Evolutionary conservation across 257 asterid species (phyloP), one percentile per base, ranked within the genome.

Genomic region (Ballota nigra): DNA sequence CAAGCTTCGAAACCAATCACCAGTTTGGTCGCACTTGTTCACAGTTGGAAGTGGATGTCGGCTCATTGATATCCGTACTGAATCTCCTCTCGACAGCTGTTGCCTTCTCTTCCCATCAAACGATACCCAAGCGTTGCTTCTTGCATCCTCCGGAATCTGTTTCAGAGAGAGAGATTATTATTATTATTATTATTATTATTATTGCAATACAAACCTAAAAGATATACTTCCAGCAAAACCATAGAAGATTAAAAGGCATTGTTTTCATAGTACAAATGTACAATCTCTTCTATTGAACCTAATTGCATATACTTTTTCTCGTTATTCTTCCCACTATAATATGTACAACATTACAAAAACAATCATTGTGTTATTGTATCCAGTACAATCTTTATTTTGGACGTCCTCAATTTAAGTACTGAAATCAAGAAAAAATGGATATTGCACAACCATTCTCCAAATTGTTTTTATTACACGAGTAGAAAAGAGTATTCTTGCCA

Each of bases 41-140:
- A 92, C 97, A 4, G 97, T 92, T 33, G 99, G 97, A 78, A 95
- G 96, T 19, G 99, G 99, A 73, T 95, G 98, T 75, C 90, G 86
- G 82, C 99, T 92, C 99, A 95, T 92, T 3, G 80, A 87, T 83
- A 95, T 88, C 69, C 86, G 76, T n/a, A 95, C 87, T 20, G 98
- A 95, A 72, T 95, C 95, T 15, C 97, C 98, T 81, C 94, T 86
- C 0, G 92, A 92, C 28, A 92, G 92, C 58, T 95, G 98, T 71
- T 95, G 99, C 79, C 98, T 78, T 82, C 99, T 88, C 89, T 95
- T 95, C 68, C 99, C 99, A 75, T 95, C 98, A 64, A 95, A 89
- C 26, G 98, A 92, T 28, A 95, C 99, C 99, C 99, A 95, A 15
- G 94, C 96, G 63, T 89, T 95, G 85, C 93, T 90, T 26, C 99